Evolutionary conservation across 805 yeast species (phyloP).

Genomic region (Sugiyamaella smithiae): DNA sequence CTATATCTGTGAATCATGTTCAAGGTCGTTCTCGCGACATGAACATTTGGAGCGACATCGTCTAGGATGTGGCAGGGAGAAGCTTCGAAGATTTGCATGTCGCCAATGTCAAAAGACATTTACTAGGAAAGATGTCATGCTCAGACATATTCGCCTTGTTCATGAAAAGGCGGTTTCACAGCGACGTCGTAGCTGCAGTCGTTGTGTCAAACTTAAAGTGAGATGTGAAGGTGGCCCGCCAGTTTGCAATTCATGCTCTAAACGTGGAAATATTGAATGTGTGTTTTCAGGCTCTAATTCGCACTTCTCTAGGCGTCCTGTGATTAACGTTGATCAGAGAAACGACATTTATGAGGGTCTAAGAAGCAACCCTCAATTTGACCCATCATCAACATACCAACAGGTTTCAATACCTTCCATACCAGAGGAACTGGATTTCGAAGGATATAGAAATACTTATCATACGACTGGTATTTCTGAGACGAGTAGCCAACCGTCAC

Average conservation of each 20-base stretch:
- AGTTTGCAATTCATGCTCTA: neutral
- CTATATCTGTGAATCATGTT: too few relatives aligned
- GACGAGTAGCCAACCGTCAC: neutral
- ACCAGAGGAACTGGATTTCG: neutral
- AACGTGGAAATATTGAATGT: neutral
- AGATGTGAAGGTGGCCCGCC: slow-evolving; percentile 1
- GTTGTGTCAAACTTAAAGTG: neutral
- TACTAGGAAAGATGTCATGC: neutral
- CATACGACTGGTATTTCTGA: neutral
- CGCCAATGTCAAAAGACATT: neutral
- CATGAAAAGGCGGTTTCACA: neutral
- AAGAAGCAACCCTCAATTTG: neutral
- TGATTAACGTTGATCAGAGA: neutral
- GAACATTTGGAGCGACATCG: neutral
- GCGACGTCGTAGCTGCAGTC: neutral
- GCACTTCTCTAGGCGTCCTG: too few relatives aligned
- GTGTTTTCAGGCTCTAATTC: neutral
- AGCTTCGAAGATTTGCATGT: neutral
- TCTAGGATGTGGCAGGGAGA: neutral
- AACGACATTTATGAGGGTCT: neutral
- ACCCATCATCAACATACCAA: neutral
- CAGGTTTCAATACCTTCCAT: neutral
- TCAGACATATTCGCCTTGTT: neutral
- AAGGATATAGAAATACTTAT: too few relatives aligned
- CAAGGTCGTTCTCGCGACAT: neutral